A percentile compares a stretch with the other conserved stretches of the same genome.
Evolutionary conservation across 148 eudicot genomes (phyloP).

Genomic region (Rhododendron ferrugineum): DNA sequence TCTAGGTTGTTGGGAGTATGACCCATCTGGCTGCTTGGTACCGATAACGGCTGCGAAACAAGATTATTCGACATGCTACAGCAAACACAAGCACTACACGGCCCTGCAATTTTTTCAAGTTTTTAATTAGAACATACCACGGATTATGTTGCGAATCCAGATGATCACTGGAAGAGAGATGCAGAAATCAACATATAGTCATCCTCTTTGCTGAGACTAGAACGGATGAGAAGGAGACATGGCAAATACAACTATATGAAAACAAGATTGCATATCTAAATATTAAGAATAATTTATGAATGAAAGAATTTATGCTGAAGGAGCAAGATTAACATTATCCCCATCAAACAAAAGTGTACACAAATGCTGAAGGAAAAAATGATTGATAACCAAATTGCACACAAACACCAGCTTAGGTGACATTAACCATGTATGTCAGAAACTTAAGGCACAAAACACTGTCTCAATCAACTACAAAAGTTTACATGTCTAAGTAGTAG

Average conservation of each 20-base stretch:
- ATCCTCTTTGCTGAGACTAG: not conserved
- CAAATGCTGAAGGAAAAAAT: not conserved
- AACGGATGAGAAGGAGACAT: not conserved
- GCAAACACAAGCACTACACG: not conserved
- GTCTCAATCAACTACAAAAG: not conserved
- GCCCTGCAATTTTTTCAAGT: not conserved
- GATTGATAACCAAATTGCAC: not conserved
- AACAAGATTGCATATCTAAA: not conserved
- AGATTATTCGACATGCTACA: constrained; percentile 44
- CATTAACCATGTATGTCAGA: not conserved
- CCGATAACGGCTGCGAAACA: constrained; percentile 36
- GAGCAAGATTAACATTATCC: not conserved
- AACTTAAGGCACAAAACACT: not conserved
- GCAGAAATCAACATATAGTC: not conserved
- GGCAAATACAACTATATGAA: not conserved
- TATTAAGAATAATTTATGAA: not conserved
- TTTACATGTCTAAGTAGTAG: not conserved
- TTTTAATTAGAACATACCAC: not conserved
- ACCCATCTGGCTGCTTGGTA: constrained; percentile 38
- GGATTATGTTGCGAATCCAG: not conserved
- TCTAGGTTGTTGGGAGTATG: constrained; percentile 32
- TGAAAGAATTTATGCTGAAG: not conserved
- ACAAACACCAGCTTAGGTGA: not conserved
- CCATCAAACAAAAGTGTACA: not conserved
- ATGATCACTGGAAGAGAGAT: not conserved